phyloP scores from a whole-genome alignment of 805 yeast species.

The Hanseniaspora valbyensis region DNA sequence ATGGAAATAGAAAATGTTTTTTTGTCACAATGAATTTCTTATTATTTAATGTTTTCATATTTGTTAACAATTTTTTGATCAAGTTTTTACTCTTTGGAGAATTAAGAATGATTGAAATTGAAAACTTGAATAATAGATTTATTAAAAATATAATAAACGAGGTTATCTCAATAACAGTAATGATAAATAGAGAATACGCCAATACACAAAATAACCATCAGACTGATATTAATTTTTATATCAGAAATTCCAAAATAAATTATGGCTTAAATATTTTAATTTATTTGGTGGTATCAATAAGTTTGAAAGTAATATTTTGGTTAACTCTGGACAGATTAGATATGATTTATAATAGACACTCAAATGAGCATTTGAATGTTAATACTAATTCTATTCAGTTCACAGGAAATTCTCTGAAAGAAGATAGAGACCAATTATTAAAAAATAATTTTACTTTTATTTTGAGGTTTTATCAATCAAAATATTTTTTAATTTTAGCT shows the following conservation, averaged over 20 bases:
- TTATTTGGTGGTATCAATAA: slow-evolving; percentile 43
- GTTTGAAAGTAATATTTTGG: slow-evolving; percentile 18
- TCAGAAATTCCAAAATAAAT: slow-evolving; percentile 9
- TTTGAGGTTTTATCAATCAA: slow-evolving; percentile 6
- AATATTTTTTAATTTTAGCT: slow-evolving; percentile 1
- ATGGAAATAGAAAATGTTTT: background rate
- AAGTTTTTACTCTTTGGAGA: slow-evolving; percentile 52
- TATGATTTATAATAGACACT: slow-evolving; percentile 18
- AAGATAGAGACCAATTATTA: background rate
- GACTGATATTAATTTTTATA: slow-evolving; percentile 34
- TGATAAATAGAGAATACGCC: slow-evolving; percentile 41
- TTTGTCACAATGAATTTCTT: slow-evolving; percentile 1
- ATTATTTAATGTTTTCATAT: background rate
- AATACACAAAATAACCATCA: slow-evolving; percentile 34
- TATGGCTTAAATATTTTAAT: slow-evolving; percentile 54
- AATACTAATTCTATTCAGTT: slow-evolving; percentile 20
- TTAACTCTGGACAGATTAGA: slow-evolving; percentile 39
- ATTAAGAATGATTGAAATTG: slow-evolving; percentile 61
- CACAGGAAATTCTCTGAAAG: slow-evolving; percentile 17
- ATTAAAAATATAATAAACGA: slow-evolving; percentile 57
- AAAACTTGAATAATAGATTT: slow-evolving; percentile 56
- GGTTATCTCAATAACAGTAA: slow-evolving; percentile 39
- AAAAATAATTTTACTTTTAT: background rate
- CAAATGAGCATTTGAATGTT: slow-evolving; percentile 22
- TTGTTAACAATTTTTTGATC: slow-evolving; percentile 5